phyloP scores from a whole-genome alignment of 2,329 filamentous ascomycete genomes.

The Thermothelomyces thermophilus region DNA sequence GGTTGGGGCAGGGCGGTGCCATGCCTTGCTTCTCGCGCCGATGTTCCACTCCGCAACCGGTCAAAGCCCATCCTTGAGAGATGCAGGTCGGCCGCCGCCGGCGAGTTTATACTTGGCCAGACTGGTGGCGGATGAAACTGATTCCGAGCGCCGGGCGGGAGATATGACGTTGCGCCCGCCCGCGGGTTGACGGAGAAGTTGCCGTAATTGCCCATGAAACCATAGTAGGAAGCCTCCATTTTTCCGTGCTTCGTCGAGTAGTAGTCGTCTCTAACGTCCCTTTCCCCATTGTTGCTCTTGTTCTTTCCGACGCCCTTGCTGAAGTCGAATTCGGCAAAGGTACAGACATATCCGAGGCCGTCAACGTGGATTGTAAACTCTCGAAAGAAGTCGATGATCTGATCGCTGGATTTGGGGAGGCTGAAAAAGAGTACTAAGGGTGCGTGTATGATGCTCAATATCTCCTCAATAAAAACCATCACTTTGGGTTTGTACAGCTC shows the following conservation, averaged over 20 bases:
- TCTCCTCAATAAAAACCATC: conserved; percentile 85
- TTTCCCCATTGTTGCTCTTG: conserved; percentile 32
- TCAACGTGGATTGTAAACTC: conserved; percentile 98
- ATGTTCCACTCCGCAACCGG: conserved; percentile 37
- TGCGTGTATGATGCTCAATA: conserved; percentile 85
- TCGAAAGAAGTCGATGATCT: conserved; percentile 94
- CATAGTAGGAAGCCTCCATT: conserved; percentile 95
- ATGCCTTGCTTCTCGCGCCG: conserved; percentile 38
- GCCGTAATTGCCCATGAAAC: conserved; percentile 88
- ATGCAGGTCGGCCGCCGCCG: conserved; percentile 51
- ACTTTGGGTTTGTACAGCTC: conserved; percentile 87
- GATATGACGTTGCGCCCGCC: conserved; percentile 55
- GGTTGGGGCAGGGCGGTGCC: conserved; percentile 42
- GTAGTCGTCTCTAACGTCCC: conserved; percentile 81
- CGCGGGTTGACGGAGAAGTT: conserved; percentile 73
- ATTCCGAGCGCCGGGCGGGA: conserved; percentile 48
- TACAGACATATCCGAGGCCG: conserved; percentile 91
- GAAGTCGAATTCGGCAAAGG: conserved; percentile 95
- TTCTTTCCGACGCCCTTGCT: conserved; percentile 62
- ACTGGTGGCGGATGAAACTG: conserved; percentile 69
- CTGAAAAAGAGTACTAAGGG: conserved; percentile 84
- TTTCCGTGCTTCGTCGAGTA: conserved; percentile 94
- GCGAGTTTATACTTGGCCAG: conserved; percentile 65
- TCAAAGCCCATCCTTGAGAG: conserved; percentile 44
- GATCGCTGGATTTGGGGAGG: conserved; percentile 80